A percentile compares a stretch with the other conserved stretches of the same genome.
Conservation (phyloP, 805 yeast genomes). For the Teunomyces pallodes region DNA sequence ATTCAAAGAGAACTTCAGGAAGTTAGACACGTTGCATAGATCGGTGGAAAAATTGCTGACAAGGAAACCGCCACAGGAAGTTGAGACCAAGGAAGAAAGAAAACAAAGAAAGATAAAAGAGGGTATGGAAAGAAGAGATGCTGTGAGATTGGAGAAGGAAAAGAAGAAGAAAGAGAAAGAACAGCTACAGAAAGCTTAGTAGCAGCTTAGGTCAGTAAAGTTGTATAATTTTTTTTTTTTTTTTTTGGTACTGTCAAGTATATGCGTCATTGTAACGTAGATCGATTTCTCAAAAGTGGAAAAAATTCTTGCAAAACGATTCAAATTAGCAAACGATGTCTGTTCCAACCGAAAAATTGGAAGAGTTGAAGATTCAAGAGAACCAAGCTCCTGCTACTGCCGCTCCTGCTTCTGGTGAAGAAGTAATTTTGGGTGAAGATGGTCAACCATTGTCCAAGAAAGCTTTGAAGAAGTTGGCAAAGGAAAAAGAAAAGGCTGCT, state of each 20-base stretch:
- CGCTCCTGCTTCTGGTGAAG: constrained; percentile 18
- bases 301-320: constrained; percentile 1
- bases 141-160: constrained; percentile 22
- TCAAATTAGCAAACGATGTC: constrained; percentile 16
- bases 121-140: constrained; percentile 42
- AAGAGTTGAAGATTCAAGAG: constrained; percentile 20
- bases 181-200: background rate
- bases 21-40: constrained; percentile 47
- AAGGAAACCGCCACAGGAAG: constrained; percentile 1
- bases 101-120: constrained; percentile 51
- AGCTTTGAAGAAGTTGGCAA: constrained; percentile 91
- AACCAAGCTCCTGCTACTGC: constrained; percentile 7
- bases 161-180: constrained; percentile 18
- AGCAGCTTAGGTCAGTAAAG: background rate
- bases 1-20: constrained; percentile 62
- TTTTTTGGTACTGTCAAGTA: no score
- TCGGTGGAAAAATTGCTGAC: constrained; percentile 36
- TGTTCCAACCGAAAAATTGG: constrained; percentile 23
- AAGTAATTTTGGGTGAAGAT: constrained; percentile 54
- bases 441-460: constrained; percentile 90
- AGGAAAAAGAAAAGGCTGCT: constrained; percentile 86
- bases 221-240: background rate
- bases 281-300: background rate
- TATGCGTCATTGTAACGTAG: background rate
- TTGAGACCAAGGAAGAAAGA: constrained; percentile 59